Evolutionary conservation across 140 eudicot species (phyloP).

Genomic region (Eryngium alpinum): DNA sequence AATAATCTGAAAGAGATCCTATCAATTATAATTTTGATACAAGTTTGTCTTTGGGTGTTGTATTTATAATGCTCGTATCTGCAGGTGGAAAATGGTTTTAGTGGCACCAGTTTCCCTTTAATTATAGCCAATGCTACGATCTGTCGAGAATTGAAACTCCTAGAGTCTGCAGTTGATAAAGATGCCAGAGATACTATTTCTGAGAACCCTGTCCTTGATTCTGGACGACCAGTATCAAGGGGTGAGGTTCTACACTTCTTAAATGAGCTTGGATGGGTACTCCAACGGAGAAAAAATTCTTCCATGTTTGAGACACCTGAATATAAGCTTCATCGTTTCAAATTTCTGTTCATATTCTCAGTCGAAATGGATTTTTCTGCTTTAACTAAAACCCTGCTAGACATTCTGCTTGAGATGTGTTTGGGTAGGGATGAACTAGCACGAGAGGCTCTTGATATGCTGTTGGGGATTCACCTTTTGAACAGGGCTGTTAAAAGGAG

Average conservation of each 20-base stretch:
- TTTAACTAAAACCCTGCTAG: slow-evolving; percentile 63
- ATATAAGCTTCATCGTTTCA: slow-evolving; percentile 51
- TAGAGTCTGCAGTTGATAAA: slow-evolving; percentile 52
- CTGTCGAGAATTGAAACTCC: slow-evolving; percentile 70
- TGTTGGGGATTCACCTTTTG: slow-evolving; percentile 60
- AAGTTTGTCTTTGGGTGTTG: not conserved
- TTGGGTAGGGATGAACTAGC: slow-evolving; percentile 33
- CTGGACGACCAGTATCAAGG: slow-evolving; percentile 26
- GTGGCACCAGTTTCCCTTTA: slow-evolving; percentile 73
- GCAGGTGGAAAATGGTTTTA: slow-evolving; percentile 78
- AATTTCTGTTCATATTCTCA: slow-evolving; percentile 62
- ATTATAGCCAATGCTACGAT: slow-evolving; percentile 69
- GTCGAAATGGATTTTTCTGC: slow-evolving; percentile 63
- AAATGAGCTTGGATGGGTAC: slow-evolving; percentile 90
- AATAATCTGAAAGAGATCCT: not conserved
- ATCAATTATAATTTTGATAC: too few relatives aligned
- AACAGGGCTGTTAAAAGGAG: slow-evolving; percentile 81
- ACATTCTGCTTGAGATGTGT: slow-evolving; percentile 44
- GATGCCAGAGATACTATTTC: slow-evolving; percentile 13
- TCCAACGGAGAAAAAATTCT: slow-evolving; percentile 50
- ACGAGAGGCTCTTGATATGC: slow-evolving; percentile 44
- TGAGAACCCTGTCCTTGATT: slow-evolving; percentile 15
- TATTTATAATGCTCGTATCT: not conserved
- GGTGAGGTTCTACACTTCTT: slow-evolving; percentile 65
- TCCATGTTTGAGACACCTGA: slow-evolving; percentile 33